Percentiles rank a stretch among this genome's conserved stretches.
Evolutionary conservation across 331 rosid species (phyloP).

Genomic region (Acacia pycnantha): DNA sequence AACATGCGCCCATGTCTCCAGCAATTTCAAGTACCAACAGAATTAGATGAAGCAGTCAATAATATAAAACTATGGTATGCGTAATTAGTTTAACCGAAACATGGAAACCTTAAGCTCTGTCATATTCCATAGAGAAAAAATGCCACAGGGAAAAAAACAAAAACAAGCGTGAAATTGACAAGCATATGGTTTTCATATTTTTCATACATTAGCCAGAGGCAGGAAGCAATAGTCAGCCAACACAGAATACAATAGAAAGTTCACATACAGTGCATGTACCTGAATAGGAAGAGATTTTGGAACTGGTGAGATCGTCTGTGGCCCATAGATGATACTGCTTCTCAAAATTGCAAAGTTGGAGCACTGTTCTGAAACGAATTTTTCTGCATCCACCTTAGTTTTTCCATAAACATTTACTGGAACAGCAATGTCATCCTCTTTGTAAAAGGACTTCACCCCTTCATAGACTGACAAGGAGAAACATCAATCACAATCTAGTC

Average conservation of each 20-base stretch:
- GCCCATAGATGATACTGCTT: conserved; percentile 95
- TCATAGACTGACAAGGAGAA: conserved; percentile 68
- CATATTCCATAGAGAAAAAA: background rate
- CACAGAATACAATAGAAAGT: conserved; percentile 14
- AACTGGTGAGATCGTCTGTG: conserved; percentile 83
- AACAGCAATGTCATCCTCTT: conserved; percentile 70
- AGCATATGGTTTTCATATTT: background rate
- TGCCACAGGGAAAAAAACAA: conserved; percentile 7
- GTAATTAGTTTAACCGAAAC: conserved; percentile 12
- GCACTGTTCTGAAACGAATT: conserved; percentile 63
- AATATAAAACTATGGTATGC: conserved; percentile 5
- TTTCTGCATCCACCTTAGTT: conserved; percentile 80
- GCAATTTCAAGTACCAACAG: conserved; percentile 2
- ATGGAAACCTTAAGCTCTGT: background rate
- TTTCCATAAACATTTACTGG: conserved; percentile 85
- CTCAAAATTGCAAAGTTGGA: conserved; percentile 77
- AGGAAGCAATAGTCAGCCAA: conserved; percentile 24
- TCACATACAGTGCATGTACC: conserved; percentile 36
- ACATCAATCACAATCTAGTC: conserved; percentile 27
- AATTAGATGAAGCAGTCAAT: background rate
- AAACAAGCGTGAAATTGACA: background rate
- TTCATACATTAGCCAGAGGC: conserved; percentile 13
- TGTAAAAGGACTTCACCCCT: conserved; percentile 83
- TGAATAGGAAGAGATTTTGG: conserved; percentile 92
- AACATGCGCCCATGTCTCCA: conserved; percentile 7